Percentiles rank a stretch among this genome's conserved stretches.
Conservation (phyloP, 2,329 filamentous ascomycete species). For the Whalleya microplaca region DNA sequence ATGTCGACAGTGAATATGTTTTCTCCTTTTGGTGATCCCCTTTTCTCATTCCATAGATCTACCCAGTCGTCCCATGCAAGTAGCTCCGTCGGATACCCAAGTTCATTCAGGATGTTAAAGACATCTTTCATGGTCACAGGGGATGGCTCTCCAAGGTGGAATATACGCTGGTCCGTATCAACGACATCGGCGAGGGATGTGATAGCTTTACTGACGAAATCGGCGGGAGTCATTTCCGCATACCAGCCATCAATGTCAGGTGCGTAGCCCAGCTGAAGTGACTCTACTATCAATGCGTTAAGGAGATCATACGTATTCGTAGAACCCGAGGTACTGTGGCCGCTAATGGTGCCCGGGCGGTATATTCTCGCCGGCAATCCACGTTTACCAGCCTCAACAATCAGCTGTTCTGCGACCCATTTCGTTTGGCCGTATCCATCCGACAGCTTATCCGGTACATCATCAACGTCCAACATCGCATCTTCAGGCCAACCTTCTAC, state of each 20-base stretch:
- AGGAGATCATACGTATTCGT: slow-evolving; percentile 80
- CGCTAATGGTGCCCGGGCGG: slow-evolving; percentile 76
- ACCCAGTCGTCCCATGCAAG: slow-evolving; percentile 77
- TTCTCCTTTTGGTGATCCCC: slow-evolving; percentile 65
- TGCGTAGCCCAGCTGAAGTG: slow-evolving; percentile 70
- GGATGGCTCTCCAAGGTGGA: slow-evolving; percentile 74
- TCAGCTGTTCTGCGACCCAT: slow-evolving; percentile 79
- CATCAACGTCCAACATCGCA: slow-evolving; percentile 66
- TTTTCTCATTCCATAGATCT: slow-evolving; percentile 70
- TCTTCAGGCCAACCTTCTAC: slow-evolving; percentile 73
- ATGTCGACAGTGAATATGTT: slow-evolving; percentile 79
- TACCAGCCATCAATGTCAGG: slow-evolving; percentile 76
- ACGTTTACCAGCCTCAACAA: slow-evolving; percentile 68
- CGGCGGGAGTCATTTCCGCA: slow-evolving; percentile 82
- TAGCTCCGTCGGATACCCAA: slow-evolving; percentile 72
- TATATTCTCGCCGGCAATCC: slow-evolving; percentile 73
- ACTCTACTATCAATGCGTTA: slow-evolving; percentile 77
- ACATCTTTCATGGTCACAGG: slow-evolving; percentile 69
- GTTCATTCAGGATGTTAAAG: slow-evolving; percentile 64
- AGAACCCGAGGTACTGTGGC: slow-evolving; percentile 74
- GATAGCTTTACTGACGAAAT: slow-evolving; percentile 78
- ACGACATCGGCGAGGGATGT: slow-evolving; percentile 69
- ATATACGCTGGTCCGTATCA: slow-evolving; percentile 65
- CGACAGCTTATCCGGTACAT: slow-evolving; percentile 68
- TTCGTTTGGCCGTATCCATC: slow-evolving; percentile 82